Conservation (phyloP, 768 basidiomycete species). For the Podaxis rugospora region DNA sequence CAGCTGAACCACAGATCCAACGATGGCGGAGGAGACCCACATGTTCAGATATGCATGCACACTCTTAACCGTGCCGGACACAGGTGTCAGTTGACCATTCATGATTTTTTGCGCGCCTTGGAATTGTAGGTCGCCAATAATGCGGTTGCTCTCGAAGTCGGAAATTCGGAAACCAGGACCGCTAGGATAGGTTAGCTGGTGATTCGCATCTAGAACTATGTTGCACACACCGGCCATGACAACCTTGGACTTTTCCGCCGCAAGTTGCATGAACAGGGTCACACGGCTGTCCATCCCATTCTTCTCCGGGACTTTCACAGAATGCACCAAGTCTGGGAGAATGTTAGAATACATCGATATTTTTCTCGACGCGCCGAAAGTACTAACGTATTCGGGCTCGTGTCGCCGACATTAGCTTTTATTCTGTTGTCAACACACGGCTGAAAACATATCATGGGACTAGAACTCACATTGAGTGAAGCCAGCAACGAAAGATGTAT, state of each 20-base stretch:
- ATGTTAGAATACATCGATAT: constrained; percentile 3
- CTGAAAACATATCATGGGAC: constrained; percentile 2
- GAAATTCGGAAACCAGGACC: constrained; percentile 74
- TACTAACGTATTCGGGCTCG: constrained; percentile 73
- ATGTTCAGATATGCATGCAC: constrained; percentile 73
- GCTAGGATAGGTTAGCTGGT: constrained; percentile 26
- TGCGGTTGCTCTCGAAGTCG: constrained; percentile 70
- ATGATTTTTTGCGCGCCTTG: constrained; percentile 64
- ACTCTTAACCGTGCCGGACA: constrained; percentile 59
- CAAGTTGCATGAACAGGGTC: constrained; percentile 74
- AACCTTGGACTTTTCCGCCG: constrained; percentile 61
- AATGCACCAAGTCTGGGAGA: constrained; percentile 56
- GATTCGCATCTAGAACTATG: background rate
- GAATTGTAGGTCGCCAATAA: constrained; percentile 70
- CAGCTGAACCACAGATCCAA: background rate
- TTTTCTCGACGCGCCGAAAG: background rate
- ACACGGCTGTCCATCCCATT: constrained; percentile 63
- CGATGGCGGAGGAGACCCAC: constrained; percentile 32
- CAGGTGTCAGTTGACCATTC: constrained; percentile 40
- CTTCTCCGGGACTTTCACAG: constrained; percentile 72
- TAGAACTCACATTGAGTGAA: constrained; percentile 60
- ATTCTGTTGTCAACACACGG: constrained; percentile 7
- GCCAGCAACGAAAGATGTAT: constrained; percentile 66
- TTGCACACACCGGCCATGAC: constrained; percentile 57
- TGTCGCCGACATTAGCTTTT: constrained; percentile 77